A percentile compares a stretch with the other conserved stretches of the same genome.
phyloP scores from a whole-genome alignment of 1,284 basidiomycete genomes.

The Cystobasidiaceae sp. region DNA sequence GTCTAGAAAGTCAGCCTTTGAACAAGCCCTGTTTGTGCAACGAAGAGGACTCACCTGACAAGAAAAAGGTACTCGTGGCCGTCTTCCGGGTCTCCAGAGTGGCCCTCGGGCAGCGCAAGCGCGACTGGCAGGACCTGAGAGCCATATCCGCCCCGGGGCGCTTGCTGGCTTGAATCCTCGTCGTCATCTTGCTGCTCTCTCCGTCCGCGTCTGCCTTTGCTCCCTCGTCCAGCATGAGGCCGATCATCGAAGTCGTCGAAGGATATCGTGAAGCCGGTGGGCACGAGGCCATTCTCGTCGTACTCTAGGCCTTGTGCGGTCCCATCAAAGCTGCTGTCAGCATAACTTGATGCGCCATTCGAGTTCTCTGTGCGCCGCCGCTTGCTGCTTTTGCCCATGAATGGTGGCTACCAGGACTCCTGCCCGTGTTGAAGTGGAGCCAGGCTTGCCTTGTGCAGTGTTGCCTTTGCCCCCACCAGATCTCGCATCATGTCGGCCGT shows the following conservation, averaged over 20 bases:
- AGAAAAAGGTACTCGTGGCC: conserved; percentile 60
- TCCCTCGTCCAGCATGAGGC: background rate
- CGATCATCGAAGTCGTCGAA: conserved; percentile 8
- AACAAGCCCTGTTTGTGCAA: background rate
- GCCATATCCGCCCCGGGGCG: conserved; percentile 38
- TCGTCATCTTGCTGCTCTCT: conserved; percentile 1
- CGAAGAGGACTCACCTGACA: conserved; percentile 40
- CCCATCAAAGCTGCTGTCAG: background rate
- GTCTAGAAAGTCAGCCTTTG: background rate
- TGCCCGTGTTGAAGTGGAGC: too few relatives aligned
- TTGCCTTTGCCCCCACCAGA: background rate
- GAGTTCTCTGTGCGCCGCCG: background rate
- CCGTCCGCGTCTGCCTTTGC: background rate
- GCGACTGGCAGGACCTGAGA: conserved; percentile 42
- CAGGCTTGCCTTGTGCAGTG: too few relatives aligned
- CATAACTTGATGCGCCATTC: too few relatives aligned
- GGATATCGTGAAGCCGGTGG: conserved; percentile 29
- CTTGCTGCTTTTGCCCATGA: background rate
- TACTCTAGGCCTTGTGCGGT: background rate
- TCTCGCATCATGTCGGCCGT: conserved; percentile 5
- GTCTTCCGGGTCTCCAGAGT: conserved; percentile 57
- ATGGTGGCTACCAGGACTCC: too few relatives aligned
- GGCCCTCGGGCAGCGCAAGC: conserved; percentile 45
- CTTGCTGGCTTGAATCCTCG: conserved; percentile 26
- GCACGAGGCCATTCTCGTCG: conserved; percentile 8